Evolutionary conservation across 2,329 filamentous ascomycete species (phyloP), one percentile per base, ranked within the genome.

Genomic region (Venturia carpophila): DNA sequence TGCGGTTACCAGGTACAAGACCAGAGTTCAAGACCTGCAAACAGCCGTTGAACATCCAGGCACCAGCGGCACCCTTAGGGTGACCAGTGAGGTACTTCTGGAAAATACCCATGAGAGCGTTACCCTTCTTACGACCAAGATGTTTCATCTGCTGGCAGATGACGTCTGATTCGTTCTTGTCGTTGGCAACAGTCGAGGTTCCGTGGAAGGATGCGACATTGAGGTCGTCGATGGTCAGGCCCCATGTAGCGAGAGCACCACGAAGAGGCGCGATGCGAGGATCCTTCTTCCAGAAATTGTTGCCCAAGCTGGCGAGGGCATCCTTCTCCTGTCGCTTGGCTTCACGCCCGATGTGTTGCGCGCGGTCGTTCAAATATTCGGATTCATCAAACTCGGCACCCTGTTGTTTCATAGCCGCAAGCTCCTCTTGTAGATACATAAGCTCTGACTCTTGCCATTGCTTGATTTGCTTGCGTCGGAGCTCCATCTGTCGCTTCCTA

Each of bases 31-130:
- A 85, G 58, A 97, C 91, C 77, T 99, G 94, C 75, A 99, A 81
- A 76, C 91, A 94, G 69, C 94, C 94, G 82, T 99, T 99, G 84
- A 99, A 87, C 94, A 99, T 99, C 92, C 94, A 99, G 61, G 93
- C 94, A 82, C 94, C 94, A 67, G 94, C 94, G 72, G 94, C 93
- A 87, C 94, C 94, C 87, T 99, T 99, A 73, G 94, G 94, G 76
- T 99, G 94, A 77, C 94, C 94, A 64, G 95, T 99, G 68, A 99
- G 87, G 78, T 95, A 97, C 80, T 99, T 99, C 80, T 99, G 94
- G 89, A 97, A 99, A 76, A 99, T 92, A 81, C 92, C 94, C 69
- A 97, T 79, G 17, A 99, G 83, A 41, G 94, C 92, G 73, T 99
- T 99, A 73, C 95, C 94, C 87, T 97, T 97, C 79, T 88, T 89